Evolutionary conservation across 2,329 filamentous ascomycete genomes (phyloP), one percentile per base, ranked within the genome.

Genomic region (Leptographium flavum): DNA sequence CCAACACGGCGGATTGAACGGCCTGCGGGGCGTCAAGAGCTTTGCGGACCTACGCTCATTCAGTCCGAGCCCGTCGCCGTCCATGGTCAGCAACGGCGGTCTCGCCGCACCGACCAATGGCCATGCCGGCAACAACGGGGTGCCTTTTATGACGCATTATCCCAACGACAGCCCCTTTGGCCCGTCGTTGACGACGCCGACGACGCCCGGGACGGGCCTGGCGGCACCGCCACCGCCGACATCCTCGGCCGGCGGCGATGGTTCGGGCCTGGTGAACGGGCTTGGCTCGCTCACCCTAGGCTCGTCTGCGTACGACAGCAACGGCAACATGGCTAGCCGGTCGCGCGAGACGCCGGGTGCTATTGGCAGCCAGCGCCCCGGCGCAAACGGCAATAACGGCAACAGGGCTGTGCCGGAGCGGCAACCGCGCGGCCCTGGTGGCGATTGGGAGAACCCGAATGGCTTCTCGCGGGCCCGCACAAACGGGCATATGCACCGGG

Each of bases 21-120:
- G 90, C 57, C 76, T 98, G 31, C 82, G 92, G 37, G 86, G 86
- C 25, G 92, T 90, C 50, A 96, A 96, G 69, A 96, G 90, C 42
- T 95, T 95, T 60, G 92, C 90, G 31, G 92, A 98, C 59, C 68
- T 98, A 51, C 83, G 90, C 52, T 94, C 88, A 1, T 94, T 93
- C 65, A 95, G 88, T 15, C 90, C 90, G 11, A 96, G 90, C 54
- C 90, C 92, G 6, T 90, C 85, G 3, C 81, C 82, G 8, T 94
- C 92, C 13, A 87, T 86, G 17, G 47, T 50, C 28, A 52, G 53
- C 43, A 62, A 66, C 23, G 43, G 42, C 14, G 48, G 73, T 49
- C 67, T 86, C 42, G 70, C 70, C 56, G 46, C 50, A 17, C 49
- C 52, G 2, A 53, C 38, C 52, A 54, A 49, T 57, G 32, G 56